Evolutionary conservation across 2,329 filamentous ascomycete species (phyloP), one percentile per base, ranked within the genome.

Genomic region (Sporothrix protearum): DNA sequence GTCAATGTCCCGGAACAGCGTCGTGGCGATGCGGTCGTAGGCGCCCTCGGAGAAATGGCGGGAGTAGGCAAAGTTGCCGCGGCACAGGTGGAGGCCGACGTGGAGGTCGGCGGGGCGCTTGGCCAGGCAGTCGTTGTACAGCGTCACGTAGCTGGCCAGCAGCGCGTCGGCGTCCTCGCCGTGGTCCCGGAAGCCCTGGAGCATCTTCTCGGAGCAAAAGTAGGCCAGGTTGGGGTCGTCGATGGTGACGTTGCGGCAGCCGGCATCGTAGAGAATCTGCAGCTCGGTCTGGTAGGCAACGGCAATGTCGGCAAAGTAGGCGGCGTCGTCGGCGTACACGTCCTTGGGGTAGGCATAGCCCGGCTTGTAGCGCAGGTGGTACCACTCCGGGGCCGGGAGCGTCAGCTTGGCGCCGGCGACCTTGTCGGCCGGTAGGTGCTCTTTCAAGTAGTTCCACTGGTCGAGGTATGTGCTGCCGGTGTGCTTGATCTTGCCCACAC

Each of bases 91-190:
- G 12, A 93, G 86, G 19, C 91, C 91, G 2, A 92, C 82, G 76
- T 92, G 89, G 80, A 93, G 85, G 75, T 91, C 90, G 6, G 82
- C 80, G 0, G 90, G 89, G 0, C 88, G 84, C 74, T 84, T 83
- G 36, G 83, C 81, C 76, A 92, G 85, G 78, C 87, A 89, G 78
- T 91, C 88, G 77, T 93, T 93, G 83, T 93, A 92, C 76, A 91
- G 87, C 78, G 87, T 86, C 79, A 93, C 87, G 78, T 93, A 93
- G 42, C 87, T 84, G 75, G 91, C 87, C 68, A 93, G 85, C 74
- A 92, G 85, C 73, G 87, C 86, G 49, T 91, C 88, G 14, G 89
- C 84, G 22, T 88, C 84, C 57, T 85, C 82, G 75, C 91, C 90
- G 28, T 85, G 84, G 71, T 85, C 83, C 81, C 84, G 77, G 71